A percentile compares a stretch with the other conserved stretches of the same genome.
These are phyloP conservation scores for Podospora sp. DNA, from an alignment of 495 filamentous ascomycete species.

Conservation along the genomic window DNA sequence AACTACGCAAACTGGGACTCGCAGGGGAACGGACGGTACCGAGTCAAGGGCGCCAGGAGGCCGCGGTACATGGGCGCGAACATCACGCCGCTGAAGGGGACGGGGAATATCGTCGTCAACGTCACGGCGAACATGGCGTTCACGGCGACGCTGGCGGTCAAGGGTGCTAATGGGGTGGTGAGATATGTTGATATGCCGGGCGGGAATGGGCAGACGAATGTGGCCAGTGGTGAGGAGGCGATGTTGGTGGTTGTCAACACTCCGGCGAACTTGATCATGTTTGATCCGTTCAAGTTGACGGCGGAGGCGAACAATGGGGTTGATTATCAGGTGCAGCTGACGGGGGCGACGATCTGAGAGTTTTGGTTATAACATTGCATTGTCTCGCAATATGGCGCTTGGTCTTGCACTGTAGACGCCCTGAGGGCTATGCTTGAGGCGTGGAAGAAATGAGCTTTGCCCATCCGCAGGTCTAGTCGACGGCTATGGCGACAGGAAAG, in stretches of 20 bases:
- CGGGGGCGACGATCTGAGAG: conserved; percentile 35
- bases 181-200: conserved; percentile 35
- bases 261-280: conserved; percentile 40
- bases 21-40: conserved; percentile 40
- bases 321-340: conserved; percentile 42
- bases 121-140: conserved; percentile 37
- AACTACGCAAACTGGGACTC: conserved; percentile 49
- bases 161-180: conserved; percentile 33
- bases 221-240: conserved; percentile 43
- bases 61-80: conserved; percentile 52
- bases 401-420: too few relatives aligned
- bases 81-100: conserved; percentile 45
- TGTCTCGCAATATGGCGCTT: too few relatives aligned
- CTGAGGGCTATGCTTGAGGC: too few relatives aligned
- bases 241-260: conserved; percentile 49
- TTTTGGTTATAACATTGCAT: too few relatives aligned
- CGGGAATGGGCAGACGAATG: conserved; percentile 29
- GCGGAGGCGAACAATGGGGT: conserved; percentile 43
- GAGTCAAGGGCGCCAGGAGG: conserved; percentile 43
- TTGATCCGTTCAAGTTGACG: conserved; percentile 47
- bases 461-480: too few relatives aligned
- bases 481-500: too few relatives aligned
- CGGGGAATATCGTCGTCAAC: conserved; percentile 33
- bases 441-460: too few relatives aligned
- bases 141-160: conserved; percentile 41